phyloP scores from a whole-genome alignment of 805 yeast species.

The Deakozyma indianensis region DNA sequence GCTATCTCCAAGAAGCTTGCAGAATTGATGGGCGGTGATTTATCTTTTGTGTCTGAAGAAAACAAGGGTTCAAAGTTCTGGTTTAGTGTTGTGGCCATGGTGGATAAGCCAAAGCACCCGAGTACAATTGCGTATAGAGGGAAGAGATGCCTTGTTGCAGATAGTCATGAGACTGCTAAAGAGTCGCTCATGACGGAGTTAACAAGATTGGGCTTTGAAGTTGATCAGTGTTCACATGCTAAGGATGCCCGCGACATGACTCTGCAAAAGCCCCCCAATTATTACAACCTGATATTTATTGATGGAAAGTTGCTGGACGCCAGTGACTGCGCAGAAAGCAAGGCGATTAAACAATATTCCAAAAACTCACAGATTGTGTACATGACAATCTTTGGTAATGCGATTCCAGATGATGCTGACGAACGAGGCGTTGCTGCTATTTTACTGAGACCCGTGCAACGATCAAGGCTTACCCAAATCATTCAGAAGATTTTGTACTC shows the following conservation, averaged over 20 bases:
- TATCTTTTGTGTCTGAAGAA: slow-evolving; percentile 31
- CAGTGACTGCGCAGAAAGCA: slow-evolving; percentile 6
- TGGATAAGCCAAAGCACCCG: slow-evolving; percentile 14
- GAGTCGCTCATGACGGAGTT: slow-evolving; percentile 22
- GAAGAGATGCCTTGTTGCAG: slow-evolving; percentile 22
- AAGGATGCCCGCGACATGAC: slow-evolving; percentile 10
- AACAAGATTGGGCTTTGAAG: slow-evolving; percentile 23
- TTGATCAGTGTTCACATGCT: slow-evolving; percentile 14
- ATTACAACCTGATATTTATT: slow-evolving; percentile 11
- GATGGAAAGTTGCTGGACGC: slow-evolving; percentile 9
- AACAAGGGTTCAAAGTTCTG: slow-evolving; percentile 34
- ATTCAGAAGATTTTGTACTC: slow-evolving; percentile 9
- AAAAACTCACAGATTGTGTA: slow-evolving; percentile 11
- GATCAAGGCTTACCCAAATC: slow-evolving; percentile 11
- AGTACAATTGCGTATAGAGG: slow-evolving; percentile 7
- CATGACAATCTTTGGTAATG: slow-evolving; percentile 14
- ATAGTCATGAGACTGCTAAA: slow-evolving; percentile 20
- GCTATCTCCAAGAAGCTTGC: slow-evolving; percentile 35
- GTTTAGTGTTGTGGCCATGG: slow-evolving; percentile 24
- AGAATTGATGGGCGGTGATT: slow-evolving; percentile 34
- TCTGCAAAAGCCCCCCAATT: slow-evolving; percentile 4
- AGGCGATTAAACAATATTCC: slow-evolving; percentile 6
- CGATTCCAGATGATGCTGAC: slow-evolving; percentile 12
- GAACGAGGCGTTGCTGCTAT: slow-evolving; percentile 12
- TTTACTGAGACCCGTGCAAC: slow-evolving; percentile 13